Evolutionary conservation across 2,329 filamentous ascomycete species (phyloP).

Genomic region (Claviceps fusiformis): DNA sequence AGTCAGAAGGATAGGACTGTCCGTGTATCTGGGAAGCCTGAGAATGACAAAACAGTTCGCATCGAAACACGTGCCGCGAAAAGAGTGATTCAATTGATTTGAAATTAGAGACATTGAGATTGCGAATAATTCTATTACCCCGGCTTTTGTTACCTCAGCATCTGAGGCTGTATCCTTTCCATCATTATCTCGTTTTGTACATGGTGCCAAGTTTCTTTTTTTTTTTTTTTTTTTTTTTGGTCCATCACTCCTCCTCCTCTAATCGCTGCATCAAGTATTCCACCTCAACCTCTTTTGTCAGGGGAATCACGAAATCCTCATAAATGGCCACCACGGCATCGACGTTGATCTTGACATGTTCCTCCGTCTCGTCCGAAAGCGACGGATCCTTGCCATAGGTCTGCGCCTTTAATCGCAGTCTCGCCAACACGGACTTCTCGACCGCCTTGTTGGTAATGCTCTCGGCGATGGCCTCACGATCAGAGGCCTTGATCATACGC

Average conservation of each 20-base stretch:
- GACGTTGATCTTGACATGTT: constrained; percentile 72
- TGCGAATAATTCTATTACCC: too few species aligned
- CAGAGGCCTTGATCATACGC: constrained; percentile 64
- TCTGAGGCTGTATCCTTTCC: too few species aligned
- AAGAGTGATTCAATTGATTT: too few species aligned
- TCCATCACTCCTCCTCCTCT: constrained; percentile 29
- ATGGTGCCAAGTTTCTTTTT: too few species aligned
- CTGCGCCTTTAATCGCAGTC: constrained; percentile 74
- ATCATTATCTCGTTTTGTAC: not conserved
- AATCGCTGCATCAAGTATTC: constrained; percentile 95
- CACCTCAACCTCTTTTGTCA: constrained; percentile 97
- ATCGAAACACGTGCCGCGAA: not conserved
- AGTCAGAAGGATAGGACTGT: constrained; percentile 22
- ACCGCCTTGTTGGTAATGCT: constrained; percentile 85
- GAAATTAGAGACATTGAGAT: too few species aligned
- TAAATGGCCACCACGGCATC: constrained; percentile 89
- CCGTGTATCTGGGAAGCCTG: not conserved
- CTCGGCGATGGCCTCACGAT: constrained; percentile 68
- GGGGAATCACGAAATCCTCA: constrained; percentile 80
- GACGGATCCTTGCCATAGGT: constrained; percentile 90
- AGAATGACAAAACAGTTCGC: not conserved
- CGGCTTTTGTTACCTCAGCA: too few species aligned
- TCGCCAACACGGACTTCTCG: constrained; percentile 80
- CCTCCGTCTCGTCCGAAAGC: constrained; percentile 36
- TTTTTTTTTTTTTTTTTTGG: too few species aligned